These are phyloP conservation scores for Rhododendron williamsianum DNA, from an alignment of 148 eudicot genomes.

Conservation along the genomic window DNA sequence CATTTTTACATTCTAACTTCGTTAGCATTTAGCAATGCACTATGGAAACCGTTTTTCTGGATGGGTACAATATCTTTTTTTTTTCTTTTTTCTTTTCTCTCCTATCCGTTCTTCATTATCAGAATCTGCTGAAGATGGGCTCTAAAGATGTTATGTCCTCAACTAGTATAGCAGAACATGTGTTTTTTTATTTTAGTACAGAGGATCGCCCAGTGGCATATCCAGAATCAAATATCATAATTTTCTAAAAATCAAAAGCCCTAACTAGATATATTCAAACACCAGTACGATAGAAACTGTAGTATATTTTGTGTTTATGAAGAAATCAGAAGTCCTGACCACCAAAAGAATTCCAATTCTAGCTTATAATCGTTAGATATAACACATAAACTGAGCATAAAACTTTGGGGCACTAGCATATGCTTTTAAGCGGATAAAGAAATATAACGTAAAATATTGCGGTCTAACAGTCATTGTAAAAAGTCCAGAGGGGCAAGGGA, in stretches of 20 bases:
- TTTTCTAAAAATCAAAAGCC: not conserved
- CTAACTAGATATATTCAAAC: not conserved
- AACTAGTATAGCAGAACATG: not conserved
- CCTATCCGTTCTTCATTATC: not conserved
- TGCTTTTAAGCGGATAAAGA: not conserved
- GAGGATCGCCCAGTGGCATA: not conserved
- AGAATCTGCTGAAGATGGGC: not conserved
- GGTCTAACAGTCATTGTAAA: not conserved
- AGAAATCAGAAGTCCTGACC: not conserved
- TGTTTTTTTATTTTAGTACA: not conserved
- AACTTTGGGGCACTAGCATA: not conserved
- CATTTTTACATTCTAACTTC: not conserved
- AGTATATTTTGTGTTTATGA: not conserved
- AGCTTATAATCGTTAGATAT: not conserved
- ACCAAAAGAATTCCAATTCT: not conserved
- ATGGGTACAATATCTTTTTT: not conserved
- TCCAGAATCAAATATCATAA: not conserved
- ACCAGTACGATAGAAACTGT: not conserved
- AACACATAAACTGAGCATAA: not conserved
- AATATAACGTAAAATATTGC: not conserved
- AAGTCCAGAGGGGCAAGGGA: not conserved
- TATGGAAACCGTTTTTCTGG: not conserved
- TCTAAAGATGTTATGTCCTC: not conserved
- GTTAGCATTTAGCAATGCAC: not conserved
- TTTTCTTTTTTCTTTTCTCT: not conserved